Evolutionary conservation across 2,329 filamentous ascomycete genomes (phyloP).

Genomic region (Aspergillus sp.): DNA sequence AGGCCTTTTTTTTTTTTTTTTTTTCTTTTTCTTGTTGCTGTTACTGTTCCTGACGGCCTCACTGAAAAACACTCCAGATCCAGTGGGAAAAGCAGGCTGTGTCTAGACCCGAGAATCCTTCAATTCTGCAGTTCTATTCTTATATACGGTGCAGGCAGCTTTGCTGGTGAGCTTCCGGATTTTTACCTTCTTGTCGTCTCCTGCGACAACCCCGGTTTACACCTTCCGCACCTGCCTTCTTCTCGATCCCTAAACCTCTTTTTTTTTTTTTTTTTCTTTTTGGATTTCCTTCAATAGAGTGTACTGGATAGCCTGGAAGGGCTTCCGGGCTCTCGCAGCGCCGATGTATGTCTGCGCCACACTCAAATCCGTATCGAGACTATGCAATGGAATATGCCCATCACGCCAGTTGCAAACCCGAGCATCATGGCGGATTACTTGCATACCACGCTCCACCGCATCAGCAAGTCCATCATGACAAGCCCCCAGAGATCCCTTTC

Average conservation of each 20-base stretch:
- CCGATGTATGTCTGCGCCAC: conserved; percentile 62
- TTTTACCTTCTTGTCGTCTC: background rate
- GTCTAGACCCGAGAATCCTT: background rate
- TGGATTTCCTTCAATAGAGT: conserved; percentile 7
- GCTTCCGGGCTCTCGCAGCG: conserved; percentile 65
- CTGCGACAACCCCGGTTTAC: background rate
- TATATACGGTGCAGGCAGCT: background rate
- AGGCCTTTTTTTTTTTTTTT: background rate
- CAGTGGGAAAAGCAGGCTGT: too few relatives aligned
- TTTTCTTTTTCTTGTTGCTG: background rate
- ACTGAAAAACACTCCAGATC: too few relatives aligned
- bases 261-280: conserved; percentile 5
- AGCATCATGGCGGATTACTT: conserved; percentile 57
- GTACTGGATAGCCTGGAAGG: conserved; percentile 49
- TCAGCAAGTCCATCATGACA: conserved; percentile 34
- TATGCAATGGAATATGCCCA: conserved; percentile 68
- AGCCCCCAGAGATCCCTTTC: conserved; percentile 26
- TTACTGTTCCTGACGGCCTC: background rate
- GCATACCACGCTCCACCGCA: conserved; percentile 43
- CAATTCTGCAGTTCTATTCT: background rate
- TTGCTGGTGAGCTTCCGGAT: too few relatives aligned
- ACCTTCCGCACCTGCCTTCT: background rate
- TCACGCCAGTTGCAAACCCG: conserved; percentile 57
- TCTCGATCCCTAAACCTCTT: background rate
- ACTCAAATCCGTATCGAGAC: conserved; percentile 68